phyloP scores from a whole-genome alignment of 2,329 filamentous ascomycete species.

The Nakataea oryzae region DNA sequence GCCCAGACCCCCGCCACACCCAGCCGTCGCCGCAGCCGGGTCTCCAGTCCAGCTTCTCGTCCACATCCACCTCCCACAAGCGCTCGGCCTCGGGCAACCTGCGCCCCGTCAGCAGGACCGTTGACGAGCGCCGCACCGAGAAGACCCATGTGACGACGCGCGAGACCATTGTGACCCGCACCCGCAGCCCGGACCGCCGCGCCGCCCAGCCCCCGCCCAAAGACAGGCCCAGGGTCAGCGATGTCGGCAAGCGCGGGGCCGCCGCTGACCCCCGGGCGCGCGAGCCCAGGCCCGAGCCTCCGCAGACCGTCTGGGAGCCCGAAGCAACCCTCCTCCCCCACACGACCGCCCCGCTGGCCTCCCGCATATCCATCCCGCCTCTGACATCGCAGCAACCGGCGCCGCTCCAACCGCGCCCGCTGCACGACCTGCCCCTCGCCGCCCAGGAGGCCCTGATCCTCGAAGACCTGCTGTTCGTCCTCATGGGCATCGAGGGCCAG shows the following conservation, averaged over 20 bases:
- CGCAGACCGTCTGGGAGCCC: conserved; percentile 60
- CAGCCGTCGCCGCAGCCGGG: conserved; percentile 19
- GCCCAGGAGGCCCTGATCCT: conserved; percentile 79
- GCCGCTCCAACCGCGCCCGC: conserved; percentile 53
- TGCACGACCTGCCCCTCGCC: conserved; percentile 65
- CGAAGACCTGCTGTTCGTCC: conserved; percentile 85
- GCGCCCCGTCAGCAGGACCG: conserved; percentile 34
- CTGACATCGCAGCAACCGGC: conserved; percentile 65
- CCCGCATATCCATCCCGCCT: conserved; percentile 43
- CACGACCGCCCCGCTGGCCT: conserved; percentile 62
- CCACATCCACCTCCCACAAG: conserved; percentile 37
- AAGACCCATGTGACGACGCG: conserved; percentile 42
- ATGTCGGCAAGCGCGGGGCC: conserved; percentile 28
- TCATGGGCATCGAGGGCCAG: conserved; percentile 98
- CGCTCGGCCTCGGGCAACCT: conserved; percentile 47
- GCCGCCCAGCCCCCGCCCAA: conserved; percentile 20
- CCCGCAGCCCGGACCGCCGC: conserved; percentile 45
- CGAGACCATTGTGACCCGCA: conserved; percentile 50
- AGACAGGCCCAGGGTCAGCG: conserved; percentile 22
- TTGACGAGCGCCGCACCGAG: conserved; percentile 48
- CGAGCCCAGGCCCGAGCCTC: conserved; percentile 23
- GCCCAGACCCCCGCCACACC: conserved; percentile 1
- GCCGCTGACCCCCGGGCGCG: conserved; percentile 5
- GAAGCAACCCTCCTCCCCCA: conserved; percentile 62
- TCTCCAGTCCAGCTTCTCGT: background rate